phyloP scores from a whole-genome alignment of 768 basidiomycete species.

The Lepiota brunneoincarnata region DNA sequence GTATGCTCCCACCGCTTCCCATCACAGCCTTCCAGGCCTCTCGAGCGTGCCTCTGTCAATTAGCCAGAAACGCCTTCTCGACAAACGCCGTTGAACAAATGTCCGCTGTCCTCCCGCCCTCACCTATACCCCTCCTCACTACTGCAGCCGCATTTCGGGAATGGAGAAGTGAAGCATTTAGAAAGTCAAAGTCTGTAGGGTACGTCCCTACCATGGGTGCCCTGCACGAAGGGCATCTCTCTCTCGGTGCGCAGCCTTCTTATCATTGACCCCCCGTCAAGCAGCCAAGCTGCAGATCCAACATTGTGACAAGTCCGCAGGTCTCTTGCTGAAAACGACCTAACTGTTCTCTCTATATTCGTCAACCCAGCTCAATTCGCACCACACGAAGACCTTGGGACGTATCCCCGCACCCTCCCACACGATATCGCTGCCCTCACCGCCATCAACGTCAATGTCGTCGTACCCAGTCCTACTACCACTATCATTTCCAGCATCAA shows the following conservation, averaged over 20 bases:
- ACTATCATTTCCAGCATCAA: neutral
- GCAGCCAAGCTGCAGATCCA: neutral
- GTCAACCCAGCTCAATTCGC: slow-evolving; percentile 99
- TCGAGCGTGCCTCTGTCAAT: neutral
- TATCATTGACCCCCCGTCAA: neutral
- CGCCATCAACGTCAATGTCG: neutral
- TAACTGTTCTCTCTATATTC: slow-evolving; percentile 93
- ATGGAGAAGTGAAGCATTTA: slow-evolving; percentile 72
- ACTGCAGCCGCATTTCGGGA: slow-evolving; percentile 59
- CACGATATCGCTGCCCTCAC: slow-evolving; percentile 62
- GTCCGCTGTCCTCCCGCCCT: slow-evolving; percentile 26
- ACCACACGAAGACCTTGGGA: slow-evolving; percentile 87
- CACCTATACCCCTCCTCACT: slow-evolving; percentile 48
- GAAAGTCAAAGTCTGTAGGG: slow-evolving; percentile 68
- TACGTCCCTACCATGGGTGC: slow-evolving; percentile 99
- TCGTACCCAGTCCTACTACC: slow-evolving; percentile 22
- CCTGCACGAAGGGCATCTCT: slow-evolving; percentile 88
- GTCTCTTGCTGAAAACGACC: slow-evolving; percentile 75
- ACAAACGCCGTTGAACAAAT: slow-evolving; percentile 13
- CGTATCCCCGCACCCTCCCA: slow-evolving; percentile 87
- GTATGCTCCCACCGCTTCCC: neutral
- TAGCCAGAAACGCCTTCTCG: neutral
- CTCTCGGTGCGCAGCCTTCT: slow-evolving; percentile 66
- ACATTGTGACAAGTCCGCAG: slow-evolving; percentile 53
- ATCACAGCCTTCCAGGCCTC: neutral